Percentiles rank a stretch among this genome's conserved stretches.
phyloP scores from a whole-genome alignment of 352 stramenopile species.

The Phytophthora tubulina region DNA sequence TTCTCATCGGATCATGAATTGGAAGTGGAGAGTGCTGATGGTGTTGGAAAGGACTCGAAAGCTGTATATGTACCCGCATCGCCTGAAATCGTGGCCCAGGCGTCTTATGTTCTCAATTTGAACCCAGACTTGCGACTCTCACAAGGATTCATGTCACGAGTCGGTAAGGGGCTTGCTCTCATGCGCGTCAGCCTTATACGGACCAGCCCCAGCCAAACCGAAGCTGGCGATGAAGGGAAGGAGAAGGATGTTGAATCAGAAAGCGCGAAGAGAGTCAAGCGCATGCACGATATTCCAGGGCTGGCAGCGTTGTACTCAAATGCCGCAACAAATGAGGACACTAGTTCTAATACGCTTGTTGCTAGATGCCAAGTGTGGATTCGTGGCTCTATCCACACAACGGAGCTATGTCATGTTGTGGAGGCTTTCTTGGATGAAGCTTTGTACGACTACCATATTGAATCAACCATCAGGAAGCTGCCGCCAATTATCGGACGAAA shows the following conservation, averaged over 20 bases:
- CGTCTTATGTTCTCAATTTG: slow-evolving; percentile 83
- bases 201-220: slow-evolving; percentile 9
- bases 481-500: slow-evolving; percentile 18
- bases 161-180: slow-evolving; percentile 82
- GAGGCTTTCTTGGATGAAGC: slow-evolving; percentile 80
- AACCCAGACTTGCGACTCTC: slow-evolving; percentile 86
- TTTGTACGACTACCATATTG: slow-evolving; percentile 84
- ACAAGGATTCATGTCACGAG: slow-evolving; percentile 73
- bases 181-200: slow-evolving; percentile 69
- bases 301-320: slow-evolving; percentile 33
- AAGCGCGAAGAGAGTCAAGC: slow-evolving; percentile 20
- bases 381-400: slow-evolving; percentile 67
- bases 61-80: neutral
- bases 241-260: slow-evolving; percentile 5
- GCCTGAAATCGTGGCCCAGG: slow-evolving; percentile 51
- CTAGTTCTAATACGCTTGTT: slow-evolving; percentile 28
- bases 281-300: slow-evolving; percentile 39
- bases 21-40: slow-evolving; percentile 1
- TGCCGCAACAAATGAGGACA: neutral
- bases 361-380: slow-evolving; percentile 79
- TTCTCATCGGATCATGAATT: slow-evolving; percentile 19
- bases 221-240: slow-evolving; percentile 15
- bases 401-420: slow-evolving; percentile 67
- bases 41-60: neutral
- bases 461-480: slow-evolving; percentile 57